Conservation (phyloP, 1,284 basidiomycete genomes). For the Ustilago nuda region DNA sequence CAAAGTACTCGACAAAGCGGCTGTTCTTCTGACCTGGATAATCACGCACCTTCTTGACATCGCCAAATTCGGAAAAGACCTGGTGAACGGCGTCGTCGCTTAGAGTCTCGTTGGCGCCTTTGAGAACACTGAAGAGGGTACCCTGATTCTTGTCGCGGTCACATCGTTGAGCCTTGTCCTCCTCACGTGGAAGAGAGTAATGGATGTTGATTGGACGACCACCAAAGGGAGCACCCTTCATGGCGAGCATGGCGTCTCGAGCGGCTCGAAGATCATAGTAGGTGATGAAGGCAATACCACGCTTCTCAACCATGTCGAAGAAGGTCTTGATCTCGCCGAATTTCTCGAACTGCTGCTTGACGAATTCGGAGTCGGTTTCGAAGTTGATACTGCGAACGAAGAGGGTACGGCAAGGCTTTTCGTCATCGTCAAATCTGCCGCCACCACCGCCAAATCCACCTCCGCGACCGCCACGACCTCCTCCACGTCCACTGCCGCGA, state of each 20-base stretch:
- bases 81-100: constrained; percentile 84
- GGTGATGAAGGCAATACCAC: constrained; percentile 97
- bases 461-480: constrained; percentile 27
- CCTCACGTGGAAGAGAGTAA: constrained; percentile 87
- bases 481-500: constrained; percentile 30
- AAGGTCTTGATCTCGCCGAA: constrained; percentile 96
- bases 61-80: constrained; percentile 87
- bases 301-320: constrained; percentile 90
- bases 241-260: constrained; percentile 84
- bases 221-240: constrained; percentile 69
- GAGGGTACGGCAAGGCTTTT: constrained; percentile 91
- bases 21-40: constrained; percentile 54
- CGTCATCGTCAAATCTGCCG: constrained; percentile 72
- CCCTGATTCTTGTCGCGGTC: constrained; percentile 93
- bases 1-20: constrained; percentile 50
- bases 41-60: constrained; percentile 80
- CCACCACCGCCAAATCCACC: constrained; percentile 30
- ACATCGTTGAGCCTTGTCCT: constrained; percentile 80
- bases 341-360: constrained; percentile 84
- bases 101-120: constrained; percentile 77
- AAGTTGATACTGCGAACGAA: constrained; percentile 85
- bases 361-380: constrained; percentile 42
- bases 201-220: constrained; percentile 89
- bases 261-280: constrained; percentile 92
- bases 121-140: constrained; percentile 81